Evolutionary conservation across 441 rosid genomes (phyloP), one percentile per base, ranked within the genome.

Genomic region (Populus hybrid): DNA sequence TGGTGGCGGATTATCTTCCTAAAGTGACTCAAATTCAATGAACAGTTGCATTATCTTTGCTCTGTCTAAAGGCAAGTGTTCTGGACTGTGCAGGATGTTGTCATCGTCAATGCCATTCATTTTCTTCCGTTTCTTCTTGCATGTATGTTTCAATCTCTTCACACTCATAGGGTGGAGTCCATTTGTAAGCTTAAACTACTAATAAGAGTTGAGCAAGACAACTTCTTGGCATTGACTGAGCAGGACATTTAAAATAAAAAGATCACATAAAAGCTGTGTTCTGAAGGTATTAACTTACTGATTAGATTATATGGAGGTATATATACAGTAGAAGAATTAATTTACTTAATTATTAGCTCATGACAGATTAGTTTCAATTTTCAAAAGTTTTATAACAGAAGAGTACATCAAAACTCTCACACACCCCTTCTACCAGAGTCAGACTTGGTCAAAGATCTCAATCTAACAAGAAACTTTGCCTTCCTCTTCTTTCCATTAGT

Each of bases 401-500:
- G 59, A 21, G 26, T 36, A 64, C 12, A 34, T 57, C 23, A 20
- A 1, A 73, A 73, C 28, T 6, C 12, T 78, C 81, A 86, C 0
- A 73, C 69, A 2, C 81, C 83, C 54, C 80, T 81, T 42, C 82
- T 77, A 14, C 84, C 85, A 11, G 87, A 87, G n/a, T 87, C 88
- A 64, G 87, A 82, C 80, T 84, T 87, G 66, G 90, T 87, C 79
- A 87, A 84, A 21, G 90, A 87, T 77, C 85, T 77, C 5, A 87
- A 73, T 72, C 88, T 82, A 67, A 79, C 84, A 20, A 85, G 66
- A 76, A 87, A 82, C 71, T 79, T 82, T 20, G 74, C 75, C 75
- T 84, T 87, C 74, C 83, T 83, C 79, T 78, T 85, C 79, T 76
- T 83, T 57, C 81, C 79, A 10, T 79, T 71, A 9, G 2, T 42